phyloP scores from a whole-genome alignment of 2,329 filamentous ascomycete genomes.

The Leptographium lundbergii region DNA sequence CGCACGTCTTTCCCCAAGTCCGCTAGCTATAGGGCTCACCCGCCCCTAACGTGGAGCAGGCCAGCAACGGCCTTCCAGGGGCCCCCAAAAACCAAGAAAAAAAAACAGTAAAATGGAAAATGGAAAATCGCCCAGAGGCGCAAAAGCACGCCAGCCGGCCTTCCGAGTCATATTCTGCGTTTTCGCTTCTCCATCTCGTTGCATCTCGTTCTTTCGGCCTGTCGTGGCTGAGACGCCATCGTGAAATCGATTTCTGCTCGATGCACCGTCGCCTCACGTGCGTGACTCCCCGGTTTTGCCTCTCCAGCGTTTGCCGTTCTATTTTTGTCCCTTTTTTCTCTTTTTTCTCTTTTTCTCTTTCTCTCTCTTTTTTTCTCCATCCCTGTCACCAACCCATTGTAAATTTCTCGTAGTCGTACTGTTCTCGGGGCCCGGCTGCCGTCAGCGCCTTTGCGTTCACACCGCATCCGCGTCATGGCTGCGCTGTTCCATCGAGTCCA shows the following conservation, averaged over 20 bases:
- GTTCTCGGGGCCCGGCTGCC: not conserved
- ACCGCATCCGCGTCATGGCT: not conserved
- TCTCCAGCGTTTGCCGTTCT: not conserved
- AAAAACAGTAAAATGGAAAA: not conserved
- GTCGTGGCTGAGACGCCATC: not conserved
- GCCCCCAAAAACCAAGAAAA: too few species aligned
- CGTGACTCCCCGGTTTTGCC: not conserved
- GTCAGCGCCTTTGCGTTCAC: not conserved
- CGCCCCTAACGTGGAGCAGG: not conserved
- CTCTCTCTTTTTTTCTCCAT: not conserved
- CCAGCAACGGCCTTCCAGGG: not conserved
- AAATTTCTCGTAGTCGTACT: not conserved
- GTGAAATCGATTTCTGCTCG: not conserved
- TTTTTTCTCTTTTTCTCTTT: not conserved
- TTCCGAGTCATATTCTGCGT: not conserved
- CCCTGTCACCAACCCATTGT: not conserved
- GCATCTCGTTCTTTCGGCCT: not conserved
- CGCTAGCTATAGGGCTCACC: not conserved
- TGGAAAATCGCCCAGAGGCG: not conserved
- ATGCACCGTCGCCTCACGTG: not conserved
- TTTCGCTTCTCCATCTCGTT: not conserved
- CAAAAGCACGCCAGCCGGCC: not conserved
- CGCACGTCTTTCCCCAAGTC: not conserved
- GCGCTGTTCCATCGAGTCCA: not conserved
- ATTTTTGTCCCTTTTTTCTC: not conserved